These are phyloP conservation scores for Pichia californica DNA, from an alignment of 805 yeast species.

Conservation along the genomic window DNA sequence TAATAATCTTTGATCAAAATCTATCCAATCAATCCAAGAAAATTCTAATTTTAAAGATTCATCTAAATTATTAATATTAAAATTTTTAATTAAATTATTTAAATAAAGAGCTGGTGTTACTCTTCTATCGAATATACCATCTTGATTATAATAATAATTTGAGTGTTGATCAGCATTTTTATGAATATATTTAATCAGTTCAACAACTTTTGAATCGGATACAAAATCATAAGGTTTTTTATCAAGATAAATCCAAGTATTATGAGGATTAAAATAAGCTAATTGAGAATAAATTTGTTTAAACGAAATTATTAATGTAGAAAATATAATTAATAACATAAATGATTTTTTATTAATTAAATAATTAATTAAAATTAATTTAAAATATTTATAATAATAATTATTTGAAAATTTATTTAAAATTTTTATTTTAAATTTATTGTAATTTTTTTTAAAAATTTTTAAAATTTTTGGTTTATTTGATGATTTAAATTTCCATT, in stretches of 20 bases:
- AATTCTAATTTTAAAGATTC: slow-evolving; percentile 17
- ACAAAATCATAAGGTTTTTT: background rate
- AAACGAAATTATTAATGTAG: background rate
- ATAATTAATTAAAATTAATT: too few species aligned
- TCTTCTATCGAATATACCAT: slow-evolving; percentile 9
- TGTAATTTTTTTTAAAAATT: too few species aligned
- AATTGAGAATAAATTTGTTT: background rate
- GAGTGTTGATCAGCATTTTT: background rate
- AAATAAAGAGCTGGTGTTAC: slow-evolving; percentile 10
- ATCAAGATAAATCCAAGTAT: background rate
- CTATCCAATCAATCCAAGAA: slow-evolving; percentile 27
- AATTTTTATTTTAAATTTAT: too few species aligned
- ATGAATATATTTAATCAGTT: background rate
- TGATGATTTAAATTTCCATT: too few species aligned
- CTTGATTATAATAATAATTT: background rate
- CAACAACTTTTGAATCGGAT: background rate
- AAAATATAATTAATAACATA: background rate
- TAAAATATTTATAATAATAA: too few species aligned
- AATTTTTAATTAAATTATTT: background rate
- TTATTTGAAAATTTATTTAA: too few species aligned
- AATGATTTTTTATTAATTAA: background rate
- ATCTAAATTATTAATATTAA: background rate
- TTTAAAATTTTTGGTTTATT: too few species aligned
- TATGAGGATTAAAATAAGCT: background rate
- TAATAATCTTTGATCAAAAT: slow-evolving; percentile 19